Evolutionary conservation across 2,329 filamentous ascomycete genomes (phyloP).

Genomic region (Cadophora malorum): DNA sequence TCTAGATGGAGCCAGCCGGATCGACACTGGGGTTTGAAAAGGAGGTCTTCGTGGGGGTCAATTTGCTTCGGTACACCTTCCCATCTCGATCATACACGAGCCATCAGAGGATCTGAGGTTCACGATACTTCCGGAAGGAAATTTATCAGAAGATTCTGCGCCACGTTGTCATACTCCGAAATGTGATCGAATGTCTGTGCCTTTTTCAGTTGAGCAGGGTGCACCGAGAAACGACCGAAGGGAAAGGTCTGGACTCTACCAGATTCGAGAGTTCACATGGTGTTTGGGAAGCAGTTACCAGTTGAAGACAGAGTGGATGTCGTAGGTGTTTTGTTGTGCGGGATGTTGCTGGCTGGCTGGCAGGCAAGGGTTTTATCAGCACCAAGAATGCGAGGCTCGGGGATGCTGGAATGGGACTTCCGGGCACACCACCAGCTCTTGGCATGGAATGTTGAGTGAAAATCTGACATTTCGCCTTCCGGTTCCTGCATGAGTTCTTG

Average conservation of each 20-base stretch:
- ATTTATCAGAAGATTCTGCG: constrained; percentile 8
- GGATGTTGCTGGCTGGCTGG: neutral
- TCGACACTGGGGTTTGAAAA: constrained; percentile 23
- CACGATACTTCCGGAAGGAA: constrained; percentile 3
- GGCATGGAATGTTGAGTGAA: neutral
- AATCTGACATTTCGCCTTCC: neutral
- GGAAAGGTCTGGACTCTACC: constrained; percentile 23
- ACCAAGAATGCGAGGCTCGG: constrained; percentile 8
- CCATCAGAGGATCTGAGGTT: constrained; percentile 3
- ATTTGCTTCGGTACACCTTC: constrained; percentile 23
- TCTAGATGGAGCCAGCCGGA: constrained; percentile 23
- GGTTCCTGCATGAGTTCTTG: neutral
- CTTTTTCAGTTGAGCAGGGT: neutral
- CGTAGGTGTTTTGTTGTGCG: neutral
- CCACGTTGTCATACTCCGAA: constrained; percentile 22
- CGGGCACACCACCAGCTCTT: neutral
- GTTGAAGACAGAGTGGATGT: constrained; percentile 4
- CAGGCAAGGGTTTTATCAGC: neutral
- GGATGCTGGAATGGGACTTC: neutral
- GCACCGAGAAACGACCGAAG: constrained; percentile 26
- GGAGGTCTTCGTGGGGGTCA: constrained; percentile 16
- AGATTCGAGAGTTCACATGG: constrained; percentile 21
- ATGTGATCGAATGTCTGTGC: constrained; percentile 2
- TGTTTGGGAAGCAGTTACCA: constrained; percentile 7
- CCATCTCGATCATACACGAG: constrained; percentile 11